Base-by-base conservation (phyloP, 2,329 filamentous ascomycete species). In the Rutstroemia sp. region DNA sequence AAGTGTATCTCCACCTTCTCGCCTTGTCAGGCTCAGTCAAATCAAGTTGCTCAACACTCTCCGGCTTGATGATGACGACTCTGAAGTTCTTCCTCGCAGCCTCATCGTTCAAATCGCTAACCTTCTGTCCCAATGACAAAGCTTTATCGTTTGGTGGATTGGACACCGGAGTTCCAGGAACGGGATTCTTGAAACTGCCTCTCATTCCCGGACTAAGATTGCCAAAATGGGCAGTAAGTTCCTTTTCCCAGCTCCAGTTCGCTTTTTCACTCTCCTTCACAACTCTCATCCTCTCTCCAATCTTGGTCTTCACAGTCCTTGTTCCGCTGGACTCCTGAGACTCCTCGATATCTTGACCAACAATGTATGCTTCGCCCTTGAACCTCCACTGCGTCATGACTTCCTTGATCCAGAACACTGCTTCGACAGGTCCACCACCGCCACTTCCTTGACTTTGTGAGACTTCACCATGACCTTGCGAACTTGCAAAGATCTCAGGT, bases 171-270 rank as follows among this genome's bases (percentile, higher is more conserved):
- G 76, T 75, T 0, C 88, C 88, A 0, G 88, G 86, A 5, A 81
- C 76, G 68, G 94, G 80, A 69, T 87, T 83, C 71, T 83, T 85
- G 70, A 54, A 51, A 41, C 53, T 56, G 9, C 87, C 87, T 69
- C 92, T 80, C 84, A 96, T 90, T 1, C 77, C 75, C 6, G 92
- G 92, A 63, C 82, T 86, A 64, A 94, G 73, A 70, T 96, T 96
- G 19, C 90, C 92, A 79, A 96, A 97, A 70, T 94, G 89, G 49
- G 82, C 88, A 51, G 88, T 91, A 39, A 96, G 71, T 73, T 96
- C 91, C 60, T 77, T 86, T 48, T 75, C 74, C 86, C 90, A 96
- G 63, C 81, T 87, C 89, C 91, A 69, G 17, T 37, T 46, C 14
- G 65, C 63, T 54, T 64, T 64, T 12, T 67, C 67, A 6, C 68